Evolutionary conservation across 164 flowering plant species (phyloP).

Genomic region (Berberis vulgaris): DNA sequence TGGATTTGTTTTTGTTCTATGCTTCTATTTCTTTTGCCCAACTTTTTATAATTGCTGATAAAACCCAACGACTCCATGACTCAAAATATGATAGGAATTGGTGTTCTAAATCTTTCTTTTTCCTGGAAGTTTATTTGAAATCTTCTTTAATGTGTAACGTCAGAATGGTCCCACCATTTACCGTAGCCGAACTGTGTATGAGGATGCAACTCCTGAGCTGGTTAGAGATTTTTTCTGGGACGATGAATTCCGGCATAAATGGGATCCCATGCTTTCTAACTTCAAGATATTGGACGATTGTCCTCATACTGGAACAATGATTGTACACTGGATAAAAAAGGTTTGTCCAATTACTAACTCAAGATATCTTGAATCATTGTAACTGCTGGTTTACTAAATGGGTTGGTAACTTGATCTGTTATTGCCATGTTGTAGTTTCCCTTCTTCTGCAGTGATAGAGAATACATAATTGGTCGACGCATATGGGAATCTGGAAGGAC

Average conservation of each 20-base stretch:
- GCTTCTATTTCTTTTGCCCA: too few relatives aligned
- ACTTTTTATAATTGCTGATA: too few relatives aligned
- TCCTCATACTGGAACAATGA: slow-evolving; percentile 60
- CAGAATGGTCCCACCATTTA: slow-evolving; percentile 68
- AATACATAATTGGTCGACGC: slow-evolving; percentile 81
- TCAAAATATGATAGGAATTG: too few relatives aligned
- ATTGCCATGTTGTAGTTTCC: slow-evolving; percentile 64
- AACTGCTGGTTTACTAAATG: too few relatives aligned
- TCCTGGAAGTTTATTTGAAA: background rate
- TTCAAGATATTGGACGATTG: slow-evolving; percentile 63
- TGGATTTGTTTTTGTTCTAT: too few relatives aligned
- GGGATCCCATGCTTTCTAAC: slow-evolving; percentile 89
- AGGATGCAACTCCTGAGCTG: slow-evolving; percentile 85
- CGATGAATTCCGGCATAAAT: slow-evolving; percentile 89
- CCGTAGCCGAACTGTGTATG: slow-evolving; percentile 82
- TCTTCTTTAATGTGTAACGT: background rate
- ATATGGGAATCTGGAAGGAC: slow-evolving; percentile 86
- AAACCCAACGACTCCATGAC: too few relatives aligned
- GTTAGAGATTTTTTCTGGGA: slow-evolving; percentile 99
- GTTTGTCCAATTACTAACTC: slow-evolving; percentile 19
- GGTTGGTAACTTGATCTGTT: slow-evolving; percentile 11
- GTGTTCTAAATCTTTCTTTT: too few relatives aligned
- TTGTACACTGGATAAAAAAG: slow-evolving; percentile 95
- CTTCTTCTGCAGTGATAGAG: slow-evolving; percentile 96
- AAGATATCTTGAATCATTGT: too few relatives aligned